Evolutionary conservation across 2,329 filamentous ascomycete species (phyloP), one percentile per base, ranked within the genome.

Genomic region (Calycina marina): DNA sequence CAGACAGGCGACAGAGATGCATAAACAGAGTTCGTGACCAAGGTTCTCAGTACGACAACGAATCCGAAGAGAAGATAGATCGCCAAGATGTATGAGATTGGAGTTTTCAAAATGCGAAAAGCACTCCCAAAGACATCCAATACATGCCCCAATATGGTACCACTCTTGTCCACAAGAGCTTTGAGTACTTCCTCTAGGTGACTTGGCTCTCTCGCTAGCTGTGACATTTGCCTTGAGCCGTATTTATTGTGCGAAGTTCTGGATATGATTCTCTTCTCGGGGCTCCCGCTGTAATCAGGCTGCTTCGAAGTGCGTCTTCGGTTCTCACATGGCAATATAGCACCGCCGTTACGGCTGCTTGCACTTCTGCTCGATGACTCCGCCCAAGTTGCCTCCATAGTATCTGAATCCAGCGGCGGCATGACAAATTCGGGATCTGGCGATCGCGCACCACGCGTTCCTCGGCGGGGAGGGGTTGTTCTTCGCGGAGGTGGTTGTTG

Each of bases 1-100:
- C 81, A 86, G 13, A 86, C 43, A 0, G 80, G 78, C 1, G 75
- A 72, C 2, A 86, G 53, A 1, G 76, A 72, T 6, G 65, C 57
- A 29, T 65, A 63, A 33, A 79, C 54, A 2, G 72, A 77, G 29
- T 62, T 62, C 11, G 69, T 73, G 17, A 79, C 52, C 48, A 77
- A 65, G 47, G 73, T 77, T 28, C 69, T 65, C 2, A 67, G 59
- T 14, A 80, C 56, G 24, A 76, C 67, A 30, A 71, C 51, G 13
- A 66, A 59, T 30, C 72, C 72, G 16, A 72, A 59, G 20, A 69
- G 59, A 9, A 81, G 53, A 47, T 77, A 77, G 27, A 72, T 49
- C 9, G 76, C 65, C 9, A 84, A 52, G 2, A 71, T 50, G 37
- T 75, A 58, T 5, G 71, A 72, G 14, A 84, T 56, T 0, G 80